Evolutionary conservation across 768 basidiomycete genomes (phyloP), one percentile per base, ranked within the genome.

Genomic region (Mycena latifolia): DNA sequence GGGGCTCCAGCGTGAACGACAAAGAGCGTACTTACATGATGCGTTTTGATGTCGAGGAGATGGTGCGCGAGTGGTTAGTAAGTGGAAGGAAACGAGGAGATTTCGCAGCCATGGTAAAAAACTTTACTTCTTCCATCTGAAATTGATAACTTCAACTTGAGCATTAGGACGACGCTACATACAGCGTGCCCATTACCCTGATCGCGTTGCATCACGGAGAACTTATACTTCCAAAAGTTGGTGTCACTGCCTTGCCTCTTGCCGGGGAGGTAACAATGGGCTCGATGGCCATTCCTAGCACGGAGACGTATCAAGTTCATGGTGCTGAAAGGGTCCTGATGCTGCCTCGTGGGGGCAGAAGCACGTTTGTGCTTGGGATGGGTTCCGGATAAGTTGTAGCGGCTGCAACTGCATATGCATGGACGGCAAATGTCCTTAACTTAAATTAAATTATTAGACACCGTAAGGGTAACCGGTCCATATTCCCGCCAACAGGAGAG

Each of bases 1-100:
- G 95, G 95, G 85, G 89, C 33, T 80, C 84, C 8, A 79, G 71
- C 69, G 76, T 83, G 62, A 75, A 76, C 33, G 78, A 84, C 73
- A 73, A 78, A 52, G 69, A 76, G 29, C 78, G 75, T 24, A 77
- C 76, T 58, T 91, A 89, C 73, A 72, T 77, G 43, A 83, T 96
- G 78, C 85, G 90, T 39, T 98, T 92, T 73, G 93, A 96, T 68
- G 83, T 98, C 18, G 89, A 93, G 62, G 93, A 95, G 69, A 84
- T 89, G 77, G 85, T 89, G 20, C 89, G 88, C 53, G 92, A 94
- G 69, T 98, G 96, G 96, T 82, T 98, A 4, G 88, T 98, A 11
- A 92, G 94, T 65, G 96, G 96, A 11, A 85, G 85, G 45, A 97
- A 96, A 78, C 88, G 92, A 56, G 96, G 95, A 0, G 92, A 92